phyloP scores from a whole-genome alignment of 1,139 yeast genomes.

The Debaryomycetaceae sp. region DNA sequence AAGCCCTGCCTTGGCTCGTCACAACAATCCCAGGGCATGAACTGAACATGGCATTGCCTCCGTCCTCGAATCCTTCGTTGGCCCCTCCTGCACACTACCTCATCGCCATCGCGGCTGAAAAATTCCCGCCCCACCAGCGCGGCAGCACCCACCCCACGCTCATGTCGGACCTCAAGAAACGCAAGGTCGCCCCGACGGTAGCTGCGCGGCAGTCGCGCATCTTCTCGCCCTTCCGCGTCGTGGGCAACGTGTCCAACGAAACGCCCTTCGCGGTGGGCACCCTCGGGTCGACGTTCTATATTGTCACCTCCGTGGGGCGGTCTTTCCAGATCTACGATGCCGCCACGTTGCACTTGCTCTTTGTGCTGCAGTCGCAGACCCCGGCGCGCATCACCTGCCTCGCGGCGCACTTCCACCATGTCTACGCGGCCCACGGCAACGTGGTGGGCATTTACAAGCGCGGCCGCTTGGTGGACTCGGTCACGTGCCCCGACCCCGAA shows the following conservation, averaged over 20 bases:
- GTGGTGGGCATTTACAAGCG: conserved; percentile 76
- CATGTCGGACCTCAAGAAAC: conserved; percentile 20
- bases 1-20: too few relatives aligned
- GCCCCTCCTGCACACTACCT: neutral
- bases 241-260: conserved; percentile 72
- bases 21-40: too few relatives aligned
- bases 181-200: conserved; percentile 15
- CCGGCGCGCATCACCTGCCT: conserved; percentile 64
- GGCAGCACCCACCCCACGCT: too few relatives aligned
- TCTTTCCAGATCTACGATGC: conserved; percentile 94
- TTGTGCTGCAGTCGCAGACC: conserved; percentile 81
- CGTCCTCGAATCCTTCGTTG: conserved; percentile 1
- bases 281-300: conserved; percentile 80
- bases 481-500: conserved; percentile 14
- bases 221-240: conserved; percentile 43
- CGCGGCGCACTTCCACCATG: conserved; percentile 79
- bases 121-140: too few relatives aligned
- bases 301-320: conserved; percentile 86
- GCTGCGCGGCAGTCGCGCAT: conserved; percentile 22
- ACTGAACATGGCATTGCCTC: too few relatives aligned
- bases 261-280: conserved; percentile 86
- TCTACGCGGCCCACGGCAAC: conserved; percentile 72
- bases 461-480: conserved; percentile 66
- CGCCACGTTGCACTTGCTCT: conserved; percentile 75
- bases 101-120: neutral